Evolutionary conservation across 345 rosid genomes (phyloP), one percentile per base, ranked within the genome.

Genomic region (Salix purpurea): DNA sequence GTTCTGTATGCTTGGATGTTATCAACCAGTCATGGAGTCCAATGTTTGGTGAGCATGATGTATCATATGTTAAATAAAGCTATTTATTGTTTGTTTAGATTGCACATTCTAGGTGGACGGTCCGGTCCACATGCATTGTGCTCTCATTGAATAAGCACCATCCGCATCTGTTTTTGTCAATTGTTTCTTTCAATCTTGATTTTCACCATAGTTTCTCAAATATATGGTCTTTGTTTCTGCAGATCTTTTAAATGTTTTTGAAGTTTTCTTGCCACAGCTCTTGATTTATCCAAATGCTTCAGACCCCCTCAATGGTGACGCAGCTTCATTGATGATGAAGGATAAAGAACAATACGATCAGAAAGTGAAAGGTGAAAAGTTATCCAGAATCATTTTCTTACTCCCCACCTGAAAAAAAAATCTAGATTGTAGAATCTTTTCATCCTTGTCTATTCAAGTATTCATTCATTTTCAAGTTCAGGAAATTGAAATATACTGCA

Each of bases 1-100:
- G 95, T 67, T 89, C 91, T 70, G 89, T 89, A 30, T 91, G 95
- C 84, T 83, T 88, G 87, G 92, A 91, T 78, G 91, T 91, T 37
- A 91, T 91, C 82, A 91, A 89, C 77, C 92, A 91, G 56, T 87
- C 92, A 46, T 91, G 95, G 95, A 91, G 92, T 81, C 95, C 95
- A 69, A 89, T 91, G 92, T 91, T 91, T 78, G 91, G 92, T 91
- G 83, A 86, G 76, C 70, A 39, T 58, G 23, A 73, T 56, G 62
- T 34, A 23, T 65, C 34, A 13, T 19, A 10, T 76, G 34, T 61
- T 52, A 8, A 37, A 50, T 23, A 34, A 60, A 54, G 21, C 65
- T 54, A 18, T 23, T 24, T 69, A 6, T 54, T 24, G 64, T n/a
- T 46, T 23, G 24, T 48, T 34, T 65, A 70, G 40, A 52, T 71